phyloP scores from a whole-genome alignment of 2,329 filamentous ascomycete genomes.

The Trichoderma atroviride region DNA sequence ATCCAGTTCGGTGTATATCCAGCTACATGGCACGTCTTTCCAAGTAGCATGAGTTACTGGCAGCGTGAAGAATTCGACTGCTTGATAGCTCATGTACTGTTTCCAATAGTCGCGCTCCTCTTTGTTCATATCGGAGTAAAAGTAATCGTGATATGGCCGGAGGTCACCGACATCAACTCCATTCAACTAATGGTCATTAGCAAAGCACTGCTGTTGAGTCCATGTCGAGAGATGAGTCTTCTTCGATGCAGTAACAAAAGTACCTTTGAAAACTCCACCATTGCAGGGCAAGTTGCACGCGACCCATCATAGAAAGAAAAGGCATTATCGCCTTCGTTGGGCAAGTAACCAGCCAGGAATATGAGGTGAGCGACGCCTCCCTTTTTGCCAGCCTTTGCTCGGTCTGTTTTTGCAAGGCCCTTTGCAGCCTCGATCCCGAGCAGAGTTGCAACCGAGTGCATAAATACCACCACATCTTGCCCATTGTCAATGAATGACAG shows the following conservation, averaged over 20 bases:
- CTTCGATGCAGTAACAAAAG: not conserved
- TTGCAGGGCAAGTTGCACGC: not conserved
- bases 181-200: not conserved
- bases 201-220: not conserved
- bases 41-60: not conserved
- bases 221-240: not conserved
- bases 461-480: not conserved
- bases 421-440: not conserved
- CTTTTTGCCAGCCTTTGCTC: not conserved
- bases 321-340: not conserved
- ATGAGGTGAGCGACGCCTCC: not conserved
- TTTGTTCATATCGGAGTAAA: not conserved
- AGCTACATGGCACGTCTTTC: conserved; percentile 2
- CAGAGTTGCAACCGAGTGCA: not conserved
- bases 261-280: not conserved
- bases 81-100: not conserved
- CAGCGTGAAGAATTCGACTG: not conserved
- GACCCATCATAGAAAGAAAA: not conserved
- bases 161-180: not conserved
- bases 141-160: not conserved
- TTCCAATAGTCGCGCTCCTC: not conserved
- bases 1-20: not conserved
- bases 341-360: not conserved
- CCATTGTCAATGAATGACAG: not conserved
- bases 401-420: not conserved